phyloP scores from a whole-genome alignment of 495 filamentous ascomycete genomes.

The Penicillium desertorum region DNA sequence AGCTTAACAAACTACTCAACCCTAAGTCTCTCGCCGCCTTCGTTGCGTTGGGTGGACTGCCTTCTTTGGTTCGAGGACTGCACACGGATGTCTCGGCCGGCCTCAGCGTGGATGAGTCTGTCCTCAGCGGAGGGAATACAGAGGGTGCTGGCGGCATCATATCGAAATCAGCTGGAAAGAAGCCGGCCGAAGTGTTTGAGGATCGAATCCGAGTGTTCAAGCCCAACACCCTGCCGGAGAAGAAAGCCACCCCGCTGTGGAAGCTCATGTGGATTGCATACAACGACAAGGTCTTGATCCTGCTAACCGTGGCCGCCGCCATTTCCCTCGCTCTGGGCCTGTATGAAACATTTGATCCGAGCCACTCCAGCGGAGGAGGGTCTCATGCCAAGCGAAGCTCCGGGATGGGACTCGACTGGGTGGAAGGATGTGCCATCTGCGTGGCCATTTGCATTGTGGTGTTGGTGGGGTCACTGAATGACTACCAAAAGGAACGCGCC shows the following conservation, averaged over 20 bases:
- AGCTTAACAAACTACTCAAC: slow-evolving; percentile 73
- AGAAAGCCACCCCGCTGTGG: slow-evolving; percentile 69
- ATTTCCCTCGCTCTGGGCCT: slow-evolving; percentile 80
- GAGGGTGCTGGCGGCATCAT: too few relatives aligned
- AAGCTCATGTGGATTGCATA: slow-evolving; percentile 78
- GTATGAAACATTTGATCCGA: slow-evolving; percentile 38
- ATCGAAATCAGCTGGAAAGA: too few relatives aligned
- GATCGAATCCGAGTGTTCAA: slow-evolving; percentile 22
- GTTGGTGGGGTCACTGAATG: slow-evolving; percentile 69
- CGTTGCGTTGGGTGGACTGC: slow-evolving; percentile 72
- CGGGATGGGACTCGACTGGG: slow-evolving; percentile 58
- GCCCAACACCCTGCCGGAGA: slow-evolving; percentile 65
- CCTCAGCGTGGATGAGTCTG: slow-evolving; percentile 70
- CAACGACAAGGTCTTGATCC: slow-evolving; percentile 78
- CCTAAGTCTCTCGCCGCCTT: slow-evolving; percentile 80
- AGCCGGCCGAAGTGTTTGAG: too few relatives aligned
- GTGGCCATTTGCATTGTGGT: slow-evolving; percentile 76
- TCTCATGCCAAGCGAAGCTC: too few relatives aligned
- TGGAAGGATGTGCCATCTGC: slow-evolving; percentile 77
- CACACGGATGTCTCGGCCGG: slow-evolving; percentile 66
- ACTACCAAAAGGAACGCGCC: slow-evolving; percentile 76
- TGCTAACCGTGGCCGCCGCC: slow-evolving; percentile 74
- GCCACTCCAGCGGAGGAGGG: slow-evolving; percentile 45
- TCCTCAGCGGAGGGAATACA: slow-evolving; percentile 49
- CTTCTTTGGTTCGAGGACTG: slow-evolving; percentile 73